Evolutionary conservation across 2,329 filamentous ascomycete species (phyloP).

Genomic region (Monascus ruber): DNA sequence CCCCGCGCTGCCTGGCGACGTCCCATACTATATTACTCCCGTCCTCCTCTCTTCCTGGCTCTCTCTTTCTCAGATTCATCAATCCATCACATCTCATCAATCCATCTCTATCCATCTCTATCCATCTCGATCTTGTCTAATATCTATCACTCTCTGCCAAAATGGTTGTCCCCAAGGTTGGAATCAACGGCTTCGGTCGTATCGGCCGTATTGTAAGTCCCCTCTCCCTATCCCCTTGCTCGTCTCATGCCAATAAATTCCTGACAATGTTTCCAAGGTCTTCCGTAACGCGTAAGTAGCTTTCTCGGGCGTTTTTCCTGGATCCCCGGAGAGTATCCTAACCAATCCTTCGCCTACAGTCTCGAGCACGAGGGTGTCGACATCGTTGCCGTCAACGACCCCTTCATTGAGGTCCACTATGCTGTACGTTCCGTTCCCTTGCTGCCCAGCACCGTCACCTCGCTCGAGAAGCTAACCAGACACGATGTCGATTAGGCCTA

Average conservation of each 20-base stretch:
- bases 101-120: neutral
- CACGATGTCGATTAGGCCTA: conserved; percentile 54
- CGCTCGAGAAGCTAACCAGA: conserved; percentile 1
- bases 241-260: neutral
- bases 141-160: conserved; percentile 8
- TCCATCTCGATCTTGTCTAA: neutral
- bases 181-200: conserved; percentile 99
- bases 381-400: conserved; percentile 95
- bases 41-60: conserved; percentile 12
- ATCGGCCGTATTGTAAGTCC: conserved; percentile 77
- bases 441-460: neutral
- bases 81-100: conserved; percentile 1
- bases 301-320: conserved; percentile 9
- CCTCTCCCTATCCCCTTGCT: neutral
- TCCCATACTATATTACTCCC: conserved; percentile 15
- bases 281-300: conserved; percentile 81
- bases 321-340: no score
- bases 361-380: conserved; percentile 81
- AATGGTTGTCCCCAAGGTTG: conserved; percentile 44
- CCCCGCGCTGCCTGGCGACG: neutral
- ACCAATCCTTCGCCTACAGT: conserved; percentile 25
- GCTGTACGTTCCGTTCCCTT: conserved; percentile 57
- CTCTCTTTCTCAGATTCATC: conserved; percentile 4
- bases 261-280: conserved; percentile 41
- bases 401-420: conserved; percentile 96